Evolutionary conservation across 306 rosid species (phyloP).

Genomic region (Glycine tomentella): DNA sequence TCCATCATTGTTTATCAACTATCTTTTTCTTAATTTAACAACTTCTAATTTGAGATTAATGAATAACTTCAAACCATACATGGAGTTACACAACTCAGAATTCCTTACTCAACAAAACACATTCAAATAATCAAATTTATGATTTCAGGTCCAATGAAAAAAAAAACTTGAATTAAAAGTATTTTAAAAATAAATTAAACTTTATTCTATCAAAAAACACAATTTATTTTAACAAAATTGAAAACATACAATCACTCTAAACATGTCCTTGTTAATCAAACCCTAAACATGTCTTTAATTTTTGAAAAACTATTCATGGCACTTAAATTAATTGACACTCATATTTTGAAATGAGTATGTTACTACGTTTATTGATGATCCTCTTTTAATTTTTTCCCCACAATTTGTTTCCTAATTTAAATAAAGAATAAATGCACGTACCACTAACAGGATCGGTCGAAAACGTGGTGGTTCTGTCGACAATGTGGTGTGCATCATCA

Average conservation of each 20-base stretch:
- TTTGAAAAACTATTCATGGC: no score
- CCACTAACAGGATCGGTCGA: background rate
- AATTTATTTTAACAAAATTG: no score
- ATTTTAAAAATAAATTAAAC: background rate
- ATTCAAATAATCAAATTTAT: no score
- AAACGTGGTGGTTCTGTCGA: constrained; percentile 7
- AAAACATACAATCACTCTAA: no score
- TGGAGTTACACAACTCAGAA: background rate
- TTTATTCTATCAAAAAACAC: background rate
- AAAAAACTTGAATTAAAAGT: background rate
- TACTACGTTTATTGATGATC: no score
- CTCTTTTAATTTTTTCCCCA: no score
- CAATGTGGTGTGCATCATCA: background rate
- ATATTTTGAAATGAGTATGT: no score
- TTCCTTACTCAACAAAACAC: background rate
- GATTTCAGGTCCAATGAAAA: background rate
- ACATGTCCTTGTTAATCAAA: no score
- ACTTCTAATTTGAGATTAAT: background rate
- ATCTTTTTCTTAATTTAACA: background rate
- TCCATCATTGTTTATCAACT: background rate
- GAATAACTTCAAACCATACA: background rate
- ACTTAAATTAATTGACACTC: no score
- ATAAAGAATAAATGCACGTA: background rate
- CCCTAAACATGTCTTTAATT: no score
- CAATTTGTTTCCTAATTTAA: background rate